phyloP scores from a whole-genome alignment of 768 basidiomycete genomes.

The Nidularia pulvinata region DNA sequence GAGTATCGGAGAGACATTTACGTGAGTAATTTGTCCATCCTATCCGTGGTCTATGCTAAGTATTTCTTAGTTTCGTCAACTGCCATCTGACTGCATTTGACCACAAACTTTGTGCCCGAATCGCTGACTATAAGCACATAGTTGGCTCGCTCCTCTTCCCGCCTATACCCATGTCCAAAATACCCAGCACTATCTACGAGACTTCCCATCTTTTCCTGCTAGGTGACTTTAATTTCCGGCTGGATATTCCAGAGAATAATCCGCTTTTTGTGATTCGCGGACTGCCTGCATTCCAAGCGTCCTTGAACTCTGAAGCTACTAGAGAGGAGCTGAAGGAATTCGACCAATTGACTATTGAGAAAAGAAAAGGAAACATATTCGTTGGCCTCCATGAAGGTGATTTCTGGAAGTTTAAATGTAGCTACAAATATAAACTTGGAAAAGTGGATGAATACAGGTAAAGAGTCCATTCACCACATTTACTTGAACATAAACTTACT shows the following conservation, averaged over 20 bases:
- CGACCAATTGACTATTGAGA: constrained; percentile 72
- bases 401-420: constrained; percentile 89
- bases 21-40: constrained; percentile 49
- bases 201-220: constrained; percentile 93
- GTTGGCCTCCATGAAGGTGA: constrained; percentile 82
- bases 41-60: no score
- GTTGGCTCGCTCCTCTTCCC: constrained; percentile 80
- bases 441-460: constrained; percentile 84
- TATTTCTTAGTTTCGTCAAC: constrained; percentile 72
- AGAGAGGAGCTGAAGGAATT: constrained; percentile 67
- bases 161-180: constrained; percentile 35
- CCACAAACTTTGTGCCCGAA: constrained; percentile 58
- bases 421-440: constrained; percentile 85
- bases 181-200: constrained; percentile 67
- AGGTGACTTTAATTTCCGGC: constrained; percentile 92
- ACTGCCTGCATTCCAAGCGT: constrained; percentile 32
- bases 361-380: constrained; percentile 63
- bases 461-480: constrained; percentile 9
- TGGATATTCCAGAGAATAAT: constrained; percentile 61
- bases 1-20: constrained; percentile 72
- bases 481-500: constrained; percentile 2
- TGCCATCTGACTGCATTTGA: constrained; percentile 91
- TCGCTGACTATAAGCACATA: constrained; percentile 82
- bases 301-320: constrained; percentile 44
- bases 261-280: constrained; percentile 33